Evolutionary conservation across 768 basidiomycete genomes (phyloP), one percentile per base, ranked within the genome.

Genomic region (Trametopsis cervina): DNA sequence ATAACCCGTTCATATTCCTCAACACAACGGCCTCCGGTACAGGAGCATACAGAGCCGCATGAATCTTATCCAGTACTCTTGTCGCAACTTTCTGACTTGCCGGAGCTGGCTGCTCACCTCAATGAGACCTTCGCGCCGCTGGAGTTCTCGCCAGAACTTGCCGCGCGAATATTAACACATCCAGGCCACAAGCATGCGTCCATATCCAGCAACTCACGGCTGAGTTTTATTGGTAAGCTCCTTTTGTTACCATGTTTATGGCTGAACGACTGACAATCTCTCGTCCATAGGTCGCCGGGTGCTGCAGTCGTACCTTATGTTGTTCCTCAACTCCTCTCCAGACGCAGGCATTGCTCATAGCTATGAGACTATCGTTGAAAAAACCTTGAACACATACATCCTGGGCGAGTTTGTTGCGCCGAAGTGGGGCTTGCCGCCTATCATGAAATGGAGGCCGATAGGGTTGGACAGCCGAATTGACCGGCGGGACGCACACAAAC

Each of bases 151-250:
- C 70, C 72, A 4, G 83, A 85, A 54, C 70, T 89, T 40, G 83
- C 86, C 6, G 72, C 73, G 54, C 78, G 89, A 50, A 73, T 88
- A 52, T 68, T 91, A 54, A 92, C 89, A 2, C 89, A 92, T 60
- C 72, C 73, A 5, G 88, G 85, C 65, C 89, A 88, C 65, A 76
- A 71, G 40, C 70, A 77, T 46, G 83, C 86, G 23, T 53, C 62
- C 41, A 63, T 73, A 39, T 85, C 89, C 2, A 85, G 89, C 61
- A 90, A 90, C 56, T 79, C 75, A 40, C 79, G 79, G 9, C 66
- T 86, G 39, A 70, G 75, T 36, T 92, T 91, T 57, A 71, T 89
- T 23, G 89, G 88, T 86, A 56, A 47, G 78, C 66, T 6, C n/a
- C 11, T 18, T 17, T 23, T 37, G 9, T n/a, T 36, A 27, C 6